Evolutionary conservation across 257 asterid genomes (phyloP), one percentile per base, ranked within the genome.

Genomic region (Solanum rostratum): DNA sequence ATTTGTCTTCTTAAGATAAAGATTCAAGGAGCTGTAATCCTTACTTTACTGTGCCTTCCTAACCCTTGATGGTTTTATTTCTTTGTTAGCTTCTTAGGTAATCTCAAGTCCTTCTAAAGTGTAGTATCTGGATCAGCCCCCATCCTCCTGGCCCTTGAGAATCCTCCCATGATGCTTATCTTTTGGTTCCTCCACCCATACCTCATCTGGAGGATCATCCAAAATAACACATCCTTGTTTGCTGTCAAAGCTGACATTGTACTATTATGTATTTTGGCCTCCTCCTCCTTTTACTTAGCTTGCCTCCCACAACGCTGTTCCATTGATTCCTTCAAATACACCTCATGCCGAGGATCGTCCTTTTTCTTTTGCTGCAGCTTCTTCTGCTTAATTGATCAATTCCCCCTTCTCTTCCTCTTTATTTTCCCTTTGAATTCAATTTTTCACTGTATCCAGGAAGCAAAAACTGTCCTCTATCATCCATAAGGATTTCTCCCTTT

Each of bases 361-460:
- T 66, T 60, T 13, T 15, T 22, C 80, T 49, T 85, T 84, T 85
- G 87, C 12, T 10, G 85, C 29, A 33, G 57, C 84, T 86, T 81
- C 74, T 80, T 84, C 43, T 52, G 85, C 53, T 41, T 73, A 70
- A 69, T 88, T 73, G 89, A 84, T 76, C 84, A 86, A 62, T 73
- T 90, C 87, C 90, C 84, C 76, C 80, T 88, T 76, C 24, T 10
- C 39, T 65, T 91, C 83, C 69, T 87, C 89, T 82, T 86, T 6
- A 6, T 10, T 1, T n/a, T 10, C n/a, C 65, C 29, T 57, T 57
- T 57, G 65, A 2, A 57, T 57, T 57, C 6, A 57, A 57, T 14
- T n/a, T 19, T 55, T 55, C 1, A 5, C 5, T 20, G 0, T 8
- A 0, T 8, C 7, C 24, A n/a, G 0, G 10, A 57, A 57, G 15